Conservation (phyloP, 2,329 filamentous ascomycete species). For the Verticillium nonalfalfae region DNA sequence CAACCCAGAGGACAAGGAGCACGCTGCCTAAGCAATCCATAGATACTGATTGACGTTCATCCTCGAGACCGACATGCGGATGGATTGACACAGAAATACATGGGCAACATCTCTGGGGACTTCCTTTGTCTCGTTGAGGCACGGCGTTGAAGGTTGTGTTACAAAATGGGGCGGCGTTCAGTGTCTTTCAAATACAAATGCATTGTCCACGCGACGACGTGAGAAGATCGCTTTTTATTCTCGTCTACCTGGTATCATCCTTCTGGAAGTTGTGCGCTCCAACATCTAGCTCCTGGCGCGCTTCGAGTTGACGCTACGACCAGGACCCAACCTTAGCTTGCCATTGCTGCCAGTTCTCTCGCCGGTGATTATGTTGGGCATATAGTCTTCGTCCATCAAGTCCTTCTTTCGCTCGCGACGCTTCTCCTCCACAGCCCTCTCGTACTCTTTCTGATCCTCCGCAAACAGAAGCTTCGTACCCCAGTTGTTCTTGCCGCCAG, state of each 20-base stretch:
- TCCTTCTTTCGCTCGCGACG: constrained; percentile 66
- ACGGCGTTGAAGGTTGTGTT: not conserved
- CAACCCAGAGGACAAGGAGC: constrained; percentile 1
- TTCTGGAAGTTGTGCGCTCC: not conserved
- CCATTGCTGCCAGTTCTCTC: constrained; percentile 60
- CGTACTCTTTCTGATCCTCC: constrained; percentile 95
- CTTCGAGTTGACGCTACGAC: constrained; percentile 67
- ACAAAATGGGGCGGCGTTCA: not conserved
- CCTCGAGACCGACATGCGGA: not conserved
- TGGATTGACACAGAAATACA: not conserved
- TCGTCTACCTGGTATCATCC: constrained; percentile 13
- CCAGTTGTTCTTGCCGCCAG: constrained; percentile 83
- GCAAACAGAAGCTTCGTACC: constrained; percentile 76
- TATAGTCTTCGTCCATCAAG: constrained; percentile 90
- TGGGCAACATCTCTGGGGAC: not conserved
- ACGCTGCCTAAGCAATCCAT: not conserved
- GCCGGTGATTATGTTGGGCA: constrained; percentile 79
- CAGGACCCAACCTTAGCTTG: constrained; percentile 75
- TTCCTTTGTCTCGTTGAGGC: not conserved
- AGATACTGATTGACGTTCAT: not conserved
- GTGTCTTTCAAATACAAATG: not conserved
- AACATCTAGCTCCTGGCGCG: constrained; percentile 18
- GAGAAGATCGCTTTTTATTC: not conserved
- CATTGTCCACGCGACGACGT: not conserved
- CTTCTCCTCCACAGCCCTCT: constrained; percentile 55